Conservation (phyloP, 768 basidiomycete species). For the Macrolepiota albuminosa region DNA sequence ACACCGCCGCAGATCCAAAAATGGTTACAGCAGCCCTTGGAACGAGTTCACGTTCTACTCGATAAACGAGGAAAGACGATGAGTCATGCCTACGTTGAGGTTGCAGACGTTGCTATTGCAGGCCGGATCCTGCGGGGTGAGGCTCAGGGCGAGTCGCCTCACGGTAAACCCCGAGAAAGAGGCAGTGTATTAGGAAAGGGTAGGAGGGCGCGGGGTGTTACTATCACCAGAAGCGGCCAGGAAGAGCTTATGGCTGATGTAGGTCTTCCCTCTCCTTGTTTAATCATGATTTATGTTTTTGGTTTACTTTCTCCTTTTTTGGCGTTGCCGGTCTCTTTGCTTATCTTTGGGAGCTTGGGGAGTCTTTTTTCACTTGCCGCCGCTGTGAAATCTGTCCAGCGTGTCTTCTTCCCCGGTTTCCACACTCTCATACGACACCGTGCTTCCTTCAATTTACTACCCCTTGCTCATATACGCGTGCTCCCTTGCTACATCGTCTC, state of each 20-base stretch:
- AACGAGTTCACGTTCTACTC: conserved; percentile 72
- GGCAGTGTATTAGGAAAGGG: conserved; percentile 72
- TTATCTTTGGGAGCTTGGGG: too few relatives aligned
- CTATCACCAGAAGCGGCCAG: conserved; percentile 74
- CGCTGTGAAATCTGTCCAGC: too few relatives aligned
- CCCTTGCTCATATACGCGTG: not conserved
- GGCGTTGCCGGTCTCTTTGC: not conserved
- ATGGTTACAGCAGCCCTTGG: conserved; percentile 70
- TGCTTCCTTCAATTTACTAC: not conserved
- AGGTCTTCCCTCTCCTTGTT: conserved; percentile 19
- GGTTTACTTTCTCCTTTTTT: not conserved
- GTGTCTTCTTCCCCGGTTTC: not conserved
- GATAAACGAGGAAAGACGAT: conserved; percentile 80
- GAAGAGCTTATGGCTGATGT: conserved; percentile 82
- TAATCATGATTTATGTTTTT: not conserved
- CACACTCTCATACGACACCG: not conserved
- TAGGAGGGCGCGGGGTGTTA: conserved; percentile 76
- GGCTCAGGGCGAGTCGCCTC: conserved; percentile 34
- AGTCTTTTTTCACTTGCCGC: not conserved
- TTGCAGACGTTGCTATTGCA: conserved; percentile 54
- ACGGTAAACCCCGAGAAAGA: conserved; percentile 29
- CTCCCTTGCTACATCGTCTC: not conserved
- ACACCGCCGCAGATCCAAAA: conserved; percentile 66
- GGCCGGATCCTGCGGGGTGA: conserved; percentile 63
- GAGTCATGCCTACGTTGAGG: conserved; percentile 81